phyloP scores from a whole-genome alignment of 129 eudicot species.

The Saussurea involucrata region DNA sequence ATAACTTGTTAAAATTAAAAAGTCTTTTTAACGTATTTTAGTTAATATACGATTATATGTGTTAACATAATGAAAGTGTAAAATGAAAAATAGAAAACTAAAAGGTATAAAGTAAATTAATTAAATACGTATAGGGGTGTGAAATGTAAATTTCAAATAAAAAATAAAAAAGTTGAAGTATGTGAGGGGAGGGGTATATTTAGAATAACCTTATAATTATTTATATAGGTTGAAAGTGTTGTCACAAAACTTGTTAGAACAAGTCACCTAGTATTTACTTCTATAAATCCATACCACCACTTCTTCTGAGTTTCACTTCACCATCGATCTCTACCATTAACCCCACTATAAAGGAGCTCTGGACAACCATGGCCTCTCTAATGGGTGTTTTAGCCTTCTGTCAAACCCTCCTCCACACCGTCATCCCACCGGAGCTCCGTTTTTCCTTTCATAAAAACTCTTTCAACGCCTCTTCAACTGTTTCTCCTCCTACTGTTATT shows the following conservation, averaged over 20 bases:
- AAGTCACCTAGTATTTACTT: not conserved
- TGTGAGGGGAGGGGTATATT: too few relatives aligned
- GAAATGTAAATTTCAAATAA: too few relatives aligned
- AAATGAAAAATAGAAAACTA: too few relatives aligned
- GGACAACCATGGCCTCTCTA: slow-evolving; percentile 90
- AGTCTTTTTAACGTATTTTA: too few relatives aligned
- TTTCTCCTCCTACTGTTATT: slow-evolving; percentile 80
- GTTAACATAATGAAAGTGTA: too few relatives aligned
- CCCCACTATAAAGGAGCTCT: slow-evolving; percentile 68
- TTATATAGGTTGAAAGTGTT: not conserved
- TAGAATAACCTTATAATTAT: too few relatives aligned
- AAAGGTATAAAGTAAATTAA: too few relatives aligned
- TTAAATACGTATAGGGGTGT: too few relatives aligned
- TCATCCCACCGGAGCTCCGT: slow-evolving; percentile 89
- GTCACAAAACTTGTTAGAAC: slow-evolving; percentile 12
- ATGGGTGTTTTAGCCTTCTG: slow-evolving; percentile 92
- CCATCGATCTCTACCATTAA: not conserved
- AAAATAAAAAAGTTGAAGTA: too few relatives aligned
- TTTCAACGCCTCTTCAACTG: slow-evolving; percentile 62
- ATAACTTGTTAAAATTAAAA: too few relatives aligned
- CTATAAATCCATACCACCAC: slow-evolving; percentile 3
- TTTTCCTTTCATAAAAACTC: slow-evolving; percentile 51
- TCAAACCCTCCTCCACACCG: slow-evolving; percentile 72
- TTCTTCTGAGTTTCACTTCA: slow-evolving; percentile 5
- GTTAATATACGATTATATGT: too few relatives aligned